Evolutionary conservation across 1,284 basidiomycete species (phyloP), one percentile per base, ranked within the genome.

Genomic region (Cutaneotrichosporon sp.): DNA sequence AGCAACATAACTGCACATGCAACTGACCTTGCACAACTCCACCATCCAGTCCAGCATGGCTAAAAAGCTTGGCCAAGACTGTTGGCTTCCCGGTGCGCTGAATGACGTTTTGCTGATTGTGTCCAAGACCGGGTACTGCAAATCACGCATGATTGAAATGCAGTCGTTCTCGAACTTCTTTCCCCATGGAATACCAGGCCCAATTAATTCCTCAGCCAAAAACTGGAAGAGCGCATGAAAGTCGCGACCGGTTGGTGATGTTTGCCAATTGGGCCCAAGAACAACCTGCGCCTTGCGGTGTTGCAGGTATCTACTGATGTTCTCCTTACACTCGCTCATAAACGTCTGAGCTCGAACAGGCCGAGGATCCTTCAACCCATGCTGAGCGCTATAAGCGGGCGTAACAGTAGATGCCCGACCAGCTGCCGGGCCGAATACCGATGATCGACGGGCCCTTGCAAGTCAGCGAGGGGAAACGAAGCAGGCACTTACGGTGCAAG

Each of bases 31-130:
- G 64, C 84, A 71, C 3, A 89, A 72, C 61, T 90, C 86, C 1
- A 86, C 85, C 14, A 94, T 76, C 91, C 90, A 94, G 70, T 90
- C 86, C 43, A 94, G 68, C 67, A 88, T 86, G 18, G 86, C 90
- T 15, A 92, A 76, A 15, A 92, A 70, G 14, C 81, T 76, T 0
- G 88, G 87, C 91, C 90, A 93, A 15, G 85, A 84, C 70, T 88
- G 86, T 76, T 86, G 84, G 54, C 84, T 86, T 0, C 87, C 89
- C 0, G 89, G 87, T 1, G 89, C 85, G 4, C 83, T 83, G n/a
- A 94, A 73, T 79, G 86, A 88, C 55, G 87, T 90, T 48, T 83
- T 82, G 61, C 89, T 86, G 8, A 92, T 79, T 49, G 81, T 78
- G 46, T 84, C 80, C 8, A 83, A 78, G 54, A 82, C 86, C 0